Evolutionary conservation across 2,329 filamentous ascomycete genomes (phyloP).

Genomic region (Apiospora rasikravindrae): DNA sequence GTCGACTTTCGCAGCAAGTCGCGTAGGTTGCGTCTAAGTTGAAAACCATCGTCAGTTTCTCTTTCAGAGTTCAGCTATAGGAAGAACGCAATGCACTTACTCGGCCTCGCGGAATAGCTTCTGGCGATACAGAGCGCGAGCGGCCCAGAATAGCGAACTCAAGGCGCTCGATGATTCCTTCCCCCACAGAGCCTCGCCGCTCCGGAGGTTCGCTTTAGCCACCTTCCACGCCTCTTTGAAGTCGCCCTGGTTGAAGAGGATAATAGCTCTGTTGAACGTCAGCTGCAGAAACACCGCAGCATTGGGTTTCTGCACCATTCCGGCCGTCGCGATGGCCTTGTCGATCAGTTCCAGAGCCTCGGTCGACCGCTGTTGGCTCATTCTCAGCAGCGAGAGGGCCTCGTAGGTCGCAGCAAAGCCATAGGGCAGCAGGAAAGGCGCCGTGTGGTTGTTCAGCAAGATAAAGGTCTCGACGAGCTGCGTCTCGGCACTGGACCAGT

Average conservation of each 20-base stretch:
- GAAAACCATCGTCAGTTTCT: not conserved
- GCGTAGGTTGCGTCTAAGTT: not conserved
- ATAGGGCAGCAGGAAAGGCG: not conserved
- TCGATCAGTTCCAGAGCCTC: not conserved
- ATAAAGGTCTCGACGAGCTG: not conserved
- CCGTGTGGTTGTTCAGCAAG: not conserved
- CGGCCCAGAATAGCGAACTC: not conserved
- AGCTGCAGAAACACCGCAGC: not conserved
- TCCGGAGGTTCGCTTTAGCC: not conserved
- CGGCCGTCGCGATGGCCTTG: not conserved
- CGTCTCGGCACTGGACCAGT: not conserved
- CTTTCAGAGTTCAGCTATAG: not conserved
- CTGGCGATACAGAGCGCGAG: not conserved
- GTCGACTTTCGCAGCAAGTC: not conserved
- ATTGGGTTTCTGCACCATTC: not conserved
- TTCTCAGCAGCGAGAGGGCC: not conserved
- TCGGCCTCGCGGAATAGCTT: not conserved
- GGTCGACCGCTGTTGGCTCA: not conserved
- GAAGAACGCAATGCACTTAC: not conserved
- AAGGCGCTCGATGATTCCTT: not conserved
- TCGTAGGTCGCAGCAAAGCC: not conserved
- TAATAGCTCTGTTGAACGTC: not conserved
- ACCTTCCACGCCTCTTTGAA: not conserved
- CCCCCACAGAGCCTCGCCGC: not conserved
- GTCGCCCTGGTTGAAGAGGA: not conserved